Evolutionary conservation across 2,329 filamentous ascomycete species (phyloP).

Genomic region (Phialophora chinensis): DNA sequence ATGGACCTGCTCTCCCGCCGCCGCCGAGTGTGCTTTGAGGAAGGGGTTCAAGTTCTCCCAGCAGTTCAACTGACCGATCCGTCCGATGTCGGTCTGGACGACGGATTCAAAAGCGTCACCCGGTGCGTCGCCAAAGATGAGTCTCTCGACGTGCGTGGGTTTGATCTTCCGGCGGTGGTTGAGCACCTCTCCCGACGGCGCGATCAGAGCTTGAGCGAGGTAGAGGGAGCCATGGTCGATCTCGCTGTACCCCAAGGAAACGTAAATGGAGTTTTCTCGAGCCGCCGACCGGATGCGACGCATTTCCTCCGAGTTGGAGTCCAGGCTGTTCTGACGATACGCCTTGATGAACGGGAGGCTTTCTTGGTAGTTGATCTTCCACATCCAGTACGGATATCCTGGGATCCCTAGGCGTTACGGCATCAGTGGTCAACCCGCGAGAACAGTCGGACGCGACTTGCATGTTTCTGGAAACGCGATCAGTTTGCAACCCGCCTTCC

Average conservation of each 20-base stretch:
- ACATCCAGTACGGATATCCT: slow-evolving; percentile 2
- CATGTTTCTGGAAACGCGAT: slow-evolving; percentile 8
- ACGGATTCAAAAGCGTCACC: not conserved
- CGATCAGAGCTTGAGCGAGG: not conserved
- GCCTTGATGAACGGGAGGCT: not conserved
- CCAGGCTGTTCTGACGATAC: slow-evolving; percentile 3
- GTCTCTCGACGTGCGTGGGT: not conserved
- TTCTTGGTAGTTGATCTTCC: not conserved
- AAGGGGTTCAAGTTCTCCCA: slow-evolving; percentile 5
- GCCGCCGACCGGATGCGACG: not conserved
- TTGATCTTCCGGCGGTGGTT: slow-evolving; percentile 4
- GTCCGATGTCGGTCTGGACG: not conserved
- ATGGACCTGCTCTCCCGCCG: slow-evolving; percentile 43
- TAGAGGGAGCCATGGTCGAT: not conserved
- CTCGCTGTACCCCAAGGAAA: not conserved
- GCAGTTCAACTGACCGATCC: not conserved
- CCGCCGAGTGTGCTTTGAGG: not conserved
- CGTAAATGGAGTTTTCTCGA: not conserved
- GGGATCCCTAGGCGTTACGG: not conserved
- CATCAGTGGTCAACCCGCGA: too few relatives aligned
- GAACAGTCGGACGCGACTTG: not conserved
- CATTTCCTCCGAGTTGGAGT: not conserved
- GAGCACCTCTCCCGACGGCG: not conserved
- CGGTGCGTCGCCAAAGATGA: not conserved
- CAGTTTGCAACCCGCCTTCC: slow-evolving; percentile 2